phyloP scores from a whole-genome alignment of 1,139 yeast species.

The Meyerozyma elateridarum region DNA sequence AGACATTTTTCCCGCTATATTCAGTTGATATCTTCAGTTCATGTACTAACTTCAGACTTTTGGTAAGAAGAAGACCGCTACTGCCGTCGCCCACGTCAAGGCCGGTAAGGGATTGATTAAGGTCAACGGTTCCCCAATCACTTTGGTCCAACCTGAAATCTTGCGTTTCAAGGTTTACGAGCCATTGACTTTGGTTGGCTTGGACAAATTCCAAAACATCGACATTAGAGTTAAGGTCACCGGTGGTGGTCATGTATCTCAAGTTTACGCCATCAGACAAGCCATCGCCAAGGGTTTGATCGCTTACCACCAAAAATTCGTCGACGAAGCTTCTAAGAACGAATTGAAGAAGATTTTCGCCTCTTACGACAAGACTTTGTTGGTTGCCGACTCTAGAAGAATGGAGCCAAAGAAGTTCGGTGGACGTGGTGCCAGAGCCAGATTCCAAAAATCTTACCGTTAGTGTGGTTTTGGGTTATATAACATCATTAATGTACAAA shows the following conservation, averaged over 20 bases:
- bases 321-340: slow-evolving; percentile 99
- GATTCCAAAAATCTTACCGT: slow-evolving; percentile 99
- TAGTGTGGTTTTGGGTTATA: slow-evolving; percentile 37
- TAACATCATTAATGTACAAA: slow-evolving; percentile 5
- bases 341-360: slow-evolving; percentile 98
- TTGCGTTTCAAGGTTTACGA: slow-evolving; percentile 99
- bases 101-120: slow-evolving; percentile 99
- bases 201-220: slow-evolving; percentile 97
- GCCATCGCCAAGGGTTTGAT: slow-evolving; percentile 99
- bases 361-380: slow-evolving; percentile 98
- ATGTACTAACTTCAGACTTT: slow-evolving; percentile 69
- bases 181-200: slow-evolving; percentile 96
- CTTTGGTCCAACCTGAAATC: slow-evolving; percentile 98
- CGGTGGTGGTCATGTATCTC: slow-evolving; percentile 99
- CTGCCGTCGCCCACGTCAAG: slow-evolving; percentile 99
- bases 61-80: slow-evolving; percentile 99
- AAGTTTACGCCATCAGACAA: slow-evolving; percentile 99
- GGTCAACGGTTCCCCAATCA: slow-evolving; percentile 99
- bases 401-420: slow-evolving; percentile 99
- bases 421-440: slow-evolving; percentile 99
- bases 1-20: neutral
- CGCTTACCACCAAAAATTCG: slow-evolving; percentile 99
- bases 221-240: slow-evolving; percentile 98
- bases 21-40: no score
- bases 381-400: slow-evolving; percentile 99